Percentiles rank a stretch among this genome's conserved stretches.
These are phyloP conservation scores for Mycena metata DNA, from an alignment of 768 basidiomycete genomes.

Conservation along the genomic window DNA sequence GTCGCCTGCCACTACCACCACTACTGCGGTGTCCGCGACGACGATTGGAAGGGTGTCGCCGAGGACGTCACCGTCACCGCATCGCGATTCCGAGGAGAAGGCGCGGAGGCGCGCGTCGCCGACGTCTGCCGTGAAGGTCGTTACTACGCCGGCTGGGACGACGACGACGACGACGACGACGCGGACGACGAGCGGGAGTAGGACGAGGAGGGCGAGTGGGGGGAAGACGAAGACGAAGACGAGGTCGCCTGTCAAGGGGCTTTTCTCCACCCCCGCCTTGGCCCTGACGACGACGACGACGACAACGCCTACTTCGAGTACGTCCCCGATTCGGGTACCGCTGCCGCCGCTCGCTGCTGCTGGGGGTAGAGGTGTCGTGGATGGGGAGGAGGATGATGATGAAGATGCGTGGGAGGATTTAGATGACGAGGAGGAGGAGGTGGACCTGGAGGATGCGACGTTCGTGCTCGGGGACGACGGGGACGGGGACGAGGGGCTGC, in stretches of 20 bases:
- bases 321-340: constrained; percentile 8
- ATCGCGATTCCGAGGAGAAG: too few relatives aligned
- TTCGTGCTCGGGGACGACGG: not conserved
- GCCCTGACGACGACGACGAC: not conserved
- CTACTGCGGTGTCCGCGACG: too few relatives aligned
- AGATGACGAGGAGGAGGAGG: constrained; percentile 1
- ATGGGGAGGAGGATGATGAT: not conserved
- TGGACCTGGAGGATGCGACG: too few relatives aligned
- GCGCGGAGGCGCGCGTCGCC: too few relatives aligned
- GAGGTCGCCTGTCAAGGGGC: constrained; percentile 23
- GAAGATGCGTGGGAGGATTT: constrained; percentile 14
- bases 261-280: constrained; percentile 1
- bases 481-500: not conserved
- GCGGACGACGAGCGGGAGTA: not conserved
- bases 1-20: too few relatives aligned
- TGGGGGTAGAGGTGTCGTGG: not conserved
- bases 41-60: too few relatives aligned
- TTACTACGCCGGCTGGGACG: too few relatives aligned
- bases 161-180: too few relatives aligned
- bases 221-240: not conserved
- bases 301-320: too few relatives aligned
- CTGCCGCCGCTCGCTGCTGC: constrained; percentile 7
- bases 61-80: too few relatives aligned
- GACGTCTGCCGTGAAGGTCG: too few relatives aligned
- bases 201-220: not conserved